Conservation (phyloP, 1,284 basidiomycete genomes). For the Boletus semigastroideus region DNA sequence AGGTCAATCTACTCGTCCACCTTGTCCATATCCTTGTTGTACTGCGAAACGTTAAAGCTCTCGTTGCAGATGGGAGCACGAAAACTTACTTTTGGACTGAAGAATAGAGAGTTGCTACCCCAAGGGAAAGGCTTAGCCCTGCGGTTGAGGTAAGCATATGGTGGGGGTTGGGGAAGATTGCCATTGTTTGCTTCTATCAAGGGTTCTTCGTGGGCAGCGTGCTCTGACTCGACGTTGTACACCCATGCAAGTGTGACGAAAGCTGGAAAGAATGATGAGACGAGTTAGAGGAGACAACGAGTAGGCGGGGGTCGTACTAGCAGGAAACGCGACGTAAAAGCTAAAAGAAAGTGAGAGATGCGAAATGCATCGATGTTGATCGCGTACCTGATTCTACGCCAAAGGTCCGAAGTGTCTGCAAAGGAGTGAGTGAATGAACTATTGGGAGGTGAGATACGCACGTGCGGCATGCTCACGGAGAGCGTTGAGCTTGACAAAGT, state of each 20-base stretch:
- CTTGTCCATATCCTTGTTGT: constrained; percentile 62
- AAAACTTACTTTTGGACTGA: constrained; percentile 63
- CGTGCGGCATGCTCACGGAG: constrained; percentile 68
- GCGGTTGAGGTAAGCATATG: constrained; percentile 76
- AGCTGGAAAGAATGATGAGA: constrained; percentile 43
- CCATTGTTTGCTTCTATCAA: constrained; percentile 75
- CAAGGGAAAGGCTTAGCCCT: constrained; percentile 78
- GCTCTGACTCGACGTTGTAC: constrained; percentile 74
- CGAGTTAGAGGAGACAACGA: constrained; percentile 2
- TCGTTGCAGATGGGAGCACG: neutral
- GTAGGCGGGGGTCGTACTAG: constrained; percentile 48
- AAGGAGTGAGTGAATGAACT: constrained; percentile 13
- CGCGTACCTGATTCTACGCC: constrained; percentile 81
- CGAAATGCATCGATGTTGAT: neutral
- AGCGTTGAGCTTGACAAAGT: constrained; percentile 55
- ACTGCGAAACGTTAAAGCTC: constrained; percentile 9
- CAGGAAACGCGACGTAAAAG: constrained; percentile 74
- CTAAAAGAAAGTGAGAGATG: constrained; percentile 37
- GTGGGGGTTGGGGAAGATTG: constrained; percentile 66
- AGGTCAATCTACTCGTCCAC: constrained; percentile 32
- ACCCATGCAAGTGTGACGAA: constrained; percentile 67
- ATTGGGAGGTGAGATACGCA: constrained; percentile 26
- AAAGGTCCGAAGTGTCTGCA: constrained; percentile 74
- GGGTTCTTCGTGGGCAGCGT: constrained; percentile 70
- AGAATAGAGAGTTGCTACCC: constrained; percentile 81